A percentile compares a stretch with the other conserved stretches of the same genome.
phyloP scores from a whole-genome alignment of 441 rosid genomes.

The Lagerstroemia fauriei region DNA sequence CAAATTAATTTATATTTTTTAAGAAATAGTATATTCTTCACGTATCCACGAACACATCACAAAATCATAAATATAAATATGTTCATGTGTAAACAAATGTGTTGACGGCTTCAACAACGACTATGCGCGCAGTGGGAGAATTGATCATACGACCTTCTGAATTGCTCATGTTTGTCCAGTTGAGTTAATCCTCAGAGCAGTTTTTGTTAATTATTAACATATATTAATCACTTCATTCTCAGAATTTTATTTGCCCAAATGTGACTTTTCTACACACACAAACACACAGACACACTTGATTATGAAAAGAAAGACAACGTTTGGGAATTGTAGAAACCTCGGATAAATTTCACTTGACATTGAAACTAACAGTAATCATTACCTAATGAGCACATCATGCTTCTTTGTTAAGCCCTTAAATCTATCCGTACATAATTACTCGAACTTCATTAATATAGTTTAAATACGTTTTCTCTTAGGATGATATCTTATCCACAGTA shows the following conservation, averaged over 20 bases:
- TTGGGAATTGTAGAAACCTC: constrained; percentile 2
- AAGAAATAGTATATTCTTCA: too few relatives aligned
- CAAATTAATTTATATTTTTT: too few relatives aligned
- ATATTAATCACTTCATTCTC: not conserved
- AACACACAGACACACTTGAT: not conserved
- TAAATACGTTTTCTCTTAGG: not conserved
- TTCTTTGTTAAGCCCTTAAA: not conserved
- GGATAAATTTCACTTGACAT: constrained; percentile 1
- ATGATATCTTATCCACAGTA: not conserved
- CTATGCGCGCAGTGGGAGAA: too few relatives aligned
- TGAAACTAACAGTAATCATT: not conserved
- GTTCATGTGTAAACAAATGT: too few relatives aligned
- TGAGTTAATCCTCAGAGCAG: too few relatives aligned
- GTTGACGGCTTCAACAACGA: too few relatives aligned
- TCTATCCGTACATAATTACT: not conserved
- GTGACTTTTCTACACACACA: not conserved
- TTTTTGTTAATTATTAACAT: too few relatives aligned
- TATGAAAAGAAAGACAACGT: not conserved
- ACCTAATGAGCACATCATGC: not conserved
- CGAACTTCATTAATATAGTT: not conserved
- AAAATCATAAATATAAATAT: too few relatives aligned
- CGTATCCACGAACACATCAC: too few relatives aligned
- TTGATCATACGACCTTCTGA: too few relatives aligned
- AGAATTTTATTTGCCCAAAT: not conserved
- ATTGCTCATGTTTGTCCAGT: too few relatives aligned